A percentile compares a stretch with the other conserved stretches of the same genome.
phyloP scores from a whole-genome alignment of 2,329 filamentous ascomycete genomes.

The Emmonsiellopsis sp. region DNA sequence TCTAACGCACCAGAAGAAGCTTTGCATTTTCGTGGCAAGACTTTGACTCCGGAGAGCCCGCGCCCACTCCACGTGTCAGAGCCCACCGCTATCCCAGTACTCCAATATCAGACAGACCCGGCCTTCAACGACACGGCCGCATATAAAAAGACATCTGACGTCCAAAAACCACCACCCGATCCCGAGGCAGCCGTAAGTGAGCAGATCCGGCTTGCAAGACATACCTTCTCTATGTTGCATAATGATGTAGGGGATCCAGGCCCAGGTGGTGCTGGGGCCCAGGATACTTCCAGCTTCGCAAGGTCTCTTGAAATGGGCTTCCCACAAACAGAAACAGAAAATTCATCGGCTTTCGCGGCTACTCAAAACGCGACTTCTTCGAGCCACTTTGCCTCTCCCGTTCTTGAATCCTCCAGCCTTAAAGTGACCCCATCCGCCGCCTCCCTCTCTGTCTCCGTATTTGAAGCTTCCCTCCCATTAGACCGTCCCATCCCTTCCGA shows the following conservation, averaged over 20 bases:
- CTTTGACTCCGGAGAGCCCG: slow-evolving; percentile 61
- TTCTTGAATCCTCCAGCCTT: slow-evolving; percentile 12
- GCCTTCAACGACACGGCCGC: slow-evolving; percentile 59
- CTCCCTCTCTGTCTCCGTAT: slow-evolving; percentile 13
- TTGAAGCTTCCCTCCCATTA: slow-evolving; percentile 21
- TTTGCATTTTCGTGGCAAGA: slow-evolving; percentile 55
- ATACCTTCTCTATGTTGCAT: slow-evolving; percentile 9
- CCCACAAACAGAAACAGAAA: slow-evolving; percentile 15
- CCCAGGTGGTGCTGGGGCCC: slow-evolving; percentile 4
- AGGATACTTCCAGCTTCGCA: slow-evolving; percentile 26
- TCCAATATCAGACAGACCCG: slow-evolving; percentile 64
- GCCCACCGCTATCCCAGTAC: slow-evolving; percentile 59
- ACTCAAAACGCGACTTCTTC: slow-evolving; percentile 13
- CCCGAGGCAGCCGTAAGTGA: slow-evolving; percentile 7
- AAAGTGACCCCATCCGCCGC: slow-evolving; percentile 17
- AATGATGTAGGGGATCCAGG: slow-evolving; percentile 4
- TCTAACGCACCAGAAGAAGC: slow-evolving; percentile 41
- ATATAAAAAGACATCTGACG: slow-evolving; percentile 38
- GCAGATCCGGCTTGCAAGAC: slow-evolving; percentile 5
- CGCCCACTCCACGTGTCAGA: slow-evolving; percentile 60
- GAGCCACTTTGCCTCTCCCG: slow-evolving; percentile 12
- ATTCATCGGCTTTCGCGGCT: slow-evolving; percentile 21
- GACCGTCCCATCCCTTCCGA: slow-evolving; percentile 9
- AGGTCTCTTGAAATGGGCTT: slow-evolving; percentile 17
- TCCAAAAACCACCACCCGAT: slow-evolving; percentile 13